These are phyloP conservation scores for Monilinia fructicola DNA, from an alignment of 2,329 filamentous ascomycete species.

Conservation along the genomic window DNA sequence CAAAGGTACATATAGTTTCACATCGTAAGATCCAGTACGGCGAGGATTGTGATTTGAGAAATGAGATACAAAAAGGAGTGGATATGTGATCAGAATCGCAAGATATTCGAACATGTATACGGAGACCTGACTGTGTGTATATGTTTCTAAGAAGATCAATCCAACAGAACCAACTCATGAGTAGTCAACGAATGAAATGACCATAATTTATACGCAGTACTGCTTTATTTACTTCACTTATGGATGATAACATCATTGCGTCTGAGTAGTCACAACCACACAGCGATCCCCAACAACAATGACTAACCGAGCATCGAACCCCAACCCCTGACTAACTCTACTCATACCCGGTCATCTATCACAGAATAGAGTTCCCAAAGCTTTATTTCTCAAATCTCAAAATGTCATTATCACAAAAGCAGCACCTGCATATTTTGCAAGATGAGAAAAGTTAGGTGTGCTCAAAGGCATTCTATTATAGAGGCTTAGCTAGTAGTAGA, in stretches of 20 bases:
- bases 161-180: neutral
- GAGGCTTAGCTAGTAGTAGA: neutral
- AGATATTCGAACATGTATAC: too few relatives aligned
- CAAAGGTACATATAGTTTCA: neutral
- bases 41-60: fast-evolving
- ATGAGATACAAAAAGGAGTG: neutral
- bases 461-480: neutral
- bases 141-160: neutral
- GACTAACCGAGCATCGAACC: too few relatives aligned
- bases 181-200: neutral
- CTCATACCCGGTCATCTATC: neutral
- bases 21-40: too few relatives aligned
- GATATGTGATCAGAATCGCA: neutral
- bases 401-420: neutral
- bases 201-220: neutral
- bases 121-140: neutral
- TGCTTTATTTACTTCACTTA: neutral
- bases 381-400: neutral
- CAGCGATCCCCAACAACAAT: too few relatives aligned
- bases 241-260: neutral
- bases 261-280: neutral
- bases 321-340: neutral
- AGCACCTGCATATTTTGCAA: too few relatives aligned
- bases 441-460: neutral
- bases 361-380: too few relatives aligned